Base-by-base conservation (phyloP, 805 yeast species). In the Lipomyces yamadae region DNA sequence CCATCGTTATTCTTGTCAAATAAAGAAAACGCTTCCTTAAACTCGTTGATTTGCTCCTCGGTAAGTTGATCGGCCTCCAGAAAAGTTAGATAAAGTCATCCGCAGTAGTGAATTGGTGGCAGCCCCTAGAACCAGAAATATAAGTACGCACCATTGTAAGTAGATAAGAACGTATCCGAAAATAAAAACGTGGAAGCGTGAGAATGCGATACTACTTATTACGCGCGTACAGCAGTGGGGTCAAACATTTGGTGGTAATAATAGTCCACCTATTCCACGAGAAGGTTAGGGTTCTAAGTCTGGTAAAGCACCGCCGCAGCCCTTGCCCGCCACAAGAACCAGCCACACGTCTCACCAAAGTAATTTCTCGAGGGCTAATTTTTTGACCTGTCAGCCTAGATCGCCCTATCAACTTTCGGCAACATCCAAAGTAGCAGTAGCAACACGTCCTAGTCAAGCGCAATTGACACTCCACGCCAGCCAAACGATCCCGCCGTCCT, bases 1-100 rank as follows among this genome's bases (percentile, higher is more conserved):
- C 99, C 99, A 80, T 93, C 98, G 76, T 93, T 90, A 78, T 95
- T 97, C 79, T 92, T 92, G 83, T 95, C 99, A 74, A 95, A 95
- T 72, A 95, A 86, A 69, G 98, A 92, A 78, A 95, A 95, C 4
- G 99, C 99, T 83, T 95, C 99, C 80, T 92, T 92, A 82, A 95
- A 95, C 76, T 95, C 98, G 67, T 95, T 89, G 74, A 95, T 92
- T 81, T 95, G 99, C 80, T 92, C 96, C 78, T 94, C 96, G 54
- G 97, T 91, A 75, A 95, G 86, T 81, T 94, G 81, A 72, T 90
- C 96, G 75, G 95, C 88, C 93, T 86, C 61, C 4, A 61, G 18
- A 56, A 29, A 11, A 24, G 48, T 42, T n/a, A 42, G 48, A 2
- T 3, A n/a, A 18, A n/a, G 7, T 15, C 48, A 7, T 5, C 24